Percentiles rank a stretch among this genome's conserved stretches.
phyloP scores from a whole-genome alignment of 257 asterid species.

The Solanum etuberosum region DNA sequence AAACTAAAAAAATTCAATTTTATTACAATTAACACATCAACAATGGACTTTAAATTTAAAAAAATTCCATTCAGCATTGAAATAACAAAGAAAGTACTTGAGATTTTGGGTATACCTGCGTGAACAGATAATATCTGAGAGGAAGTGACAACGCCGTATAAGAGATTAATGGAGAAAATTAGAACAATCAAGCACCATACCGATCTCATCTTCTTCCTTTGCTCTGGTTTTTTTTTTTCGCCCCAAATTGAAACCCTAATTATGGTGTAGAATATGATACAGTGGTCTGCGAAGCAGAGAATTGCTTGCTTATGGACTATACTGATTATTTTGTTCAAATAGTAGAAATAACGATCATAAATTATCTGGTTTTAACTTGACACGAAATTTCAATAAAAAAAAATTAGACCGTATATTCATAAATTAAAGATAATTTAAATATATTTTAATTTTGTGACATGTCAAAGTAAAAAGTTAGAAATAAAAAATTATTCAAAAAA shows the following conservation, averaged over 20 bases:
- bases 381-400: fast-evolving
- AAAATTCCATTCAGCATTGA: neutral
- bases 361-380: neutral
- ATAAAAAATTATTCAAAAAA: neutral
- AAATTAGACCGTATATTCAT: too few species aligned
- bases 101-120: constrained; percentile 4
- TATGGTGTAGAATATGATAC: neutral
- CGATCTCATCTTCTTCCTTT: constrained; percentile 7
- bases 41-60: neutral
- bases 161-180: constrained; percentile 1
- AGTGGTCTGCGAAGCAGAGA: constrained; percentile 1
- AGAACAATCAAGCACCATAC: constrained; percentile 7
- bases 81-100: neutral
- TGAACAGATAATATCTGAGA: constrained; percentile 13
- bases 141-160: constrained; percentile 6
- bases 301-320: neutral
- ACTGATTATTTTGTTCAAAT: neutral
- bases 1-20: neutral
- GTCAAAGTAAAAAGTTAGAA: too few species aligned
- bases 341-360: too few species aligned
- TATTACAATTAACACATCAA: neutral
- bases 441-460: too few species aligned
- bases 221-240: neutral
- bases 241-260: neutral
- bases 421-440: too few species aligned